phyloP scores from a whole-genome alignment of 441 rosid species.

The Erodium chrysanthum region DNA sequence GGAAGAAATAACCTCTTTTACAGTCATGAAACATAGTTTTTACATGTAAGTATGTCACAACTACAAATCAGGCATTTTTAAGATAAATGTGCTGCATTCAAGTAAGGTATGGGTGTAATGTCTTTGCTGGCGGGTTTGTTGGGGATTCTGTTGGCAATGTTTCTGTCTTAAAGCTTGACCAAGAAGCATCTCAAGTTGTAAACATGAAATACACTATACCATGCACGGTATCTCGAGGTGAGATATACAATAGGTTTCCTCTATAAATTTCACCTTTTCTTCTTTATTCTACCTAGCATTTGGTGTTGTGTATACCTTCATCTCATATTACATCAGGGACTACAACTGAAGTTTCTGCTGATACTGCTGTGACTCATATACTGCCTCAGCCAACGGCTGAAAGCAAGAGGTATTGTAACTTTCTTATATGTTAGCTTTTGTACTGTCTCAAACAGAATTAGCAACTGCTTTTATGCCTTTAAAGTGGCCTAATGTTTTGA shows the following conservation, averaged over 20 bases:
- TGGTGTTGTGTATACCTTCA: conserved; percentile 9
- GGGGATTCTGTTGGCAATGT: conserved; percentile 77
- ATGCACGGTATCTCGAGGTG: conserved; percentile 63
- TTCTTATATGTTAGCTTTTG: conserved; percentile 6
- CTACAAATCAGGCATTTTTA: background rate
- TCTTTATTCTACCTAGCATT: background rate
- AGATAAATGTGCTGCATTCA: background rate
- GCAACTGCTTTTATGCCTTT: background rate
- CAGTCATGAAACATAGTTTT: conserved; percentile 48
- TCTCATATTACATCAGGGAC: conserved; percentile 33
- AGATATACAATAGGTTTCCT: conserved; percentile 14
- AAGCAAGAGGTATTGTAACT: conserved; percentile 57
- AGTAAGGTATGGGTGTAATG: conserved; percentile 14
- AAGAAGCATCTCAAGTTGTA: conserved; percentile 30
- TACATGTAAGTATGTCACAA: conserved; percentile 44
- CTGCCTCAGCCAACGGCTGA: conserved; percentile 73
- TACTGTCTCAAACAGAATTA: background rate
- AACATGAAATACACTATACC: conserved; percentile 67
- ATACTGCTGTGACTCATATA: conserved; percentile 44
- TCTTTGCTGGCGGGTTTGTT: conserved; percentile 42
- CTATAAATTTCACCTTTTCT: background rate
- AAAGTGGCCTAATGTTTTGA: conserved; percentile 3
- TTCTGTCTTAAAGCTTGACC: conserved; percentile 54
- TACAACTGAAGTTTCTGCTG: conserved; percentile 40
- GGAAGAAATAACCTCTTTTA: conserved; percentile 52